Conservation (phyloP, 1,284 basidiomycete species). For the Ceratobasidium sp. region DNA sequence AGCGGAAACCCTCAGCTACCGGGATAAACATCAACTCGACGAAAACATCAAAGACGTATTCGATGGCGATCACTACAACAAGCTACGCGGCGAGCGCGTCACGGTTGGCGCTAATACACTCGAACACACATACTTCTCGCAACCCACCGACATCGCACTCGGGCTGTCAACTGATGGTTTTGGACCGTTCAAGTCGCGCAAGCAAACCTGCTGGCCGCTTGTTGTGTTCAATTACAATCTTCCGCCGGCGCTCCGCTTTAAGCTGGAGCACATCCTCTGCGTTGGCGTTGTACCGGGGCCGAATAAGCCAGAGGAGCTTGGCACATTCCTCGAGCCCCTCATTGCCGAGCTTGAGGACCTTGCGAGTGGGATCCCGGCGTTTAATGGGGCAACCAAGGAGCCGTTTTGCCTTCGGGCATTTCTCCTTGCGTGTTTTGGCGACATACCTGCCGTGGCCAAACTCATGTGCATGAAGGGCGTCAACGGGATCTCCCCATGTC, state of each 20-base stretch:
- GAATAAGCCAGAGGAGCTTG: slow-evolving; percentile 45
- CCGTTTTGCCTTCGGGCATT: slow-evolving; percentile 45
- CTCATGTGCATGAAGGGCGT: slow-evolving; percentile 49
- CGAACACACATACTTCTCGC: slow-evolving; percentile 55
- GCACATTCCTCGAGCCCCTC: slow-evolving; percentile 47
- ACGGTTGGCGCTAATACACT: slow-evolving; percentile 1
- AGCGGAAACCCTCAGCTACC: slow-evolving; percentile 52
- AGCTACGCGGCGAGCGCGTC: slow-evolving; percentile 24
- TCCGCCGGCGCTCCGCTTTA: slow-evolving; percentile 42
- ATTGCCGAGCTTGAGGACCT: slow-evolving; percentile 41
- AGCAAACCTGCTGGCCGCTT: slow-evolving; percentile 55
- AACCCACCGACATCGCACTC: slow-evolving; percentile 51
- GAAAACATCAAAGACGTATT: slow-evolving; percentile 52
- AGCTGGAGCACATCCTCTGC: slow-evolving; percentile 44
- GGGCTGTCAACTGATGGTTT: slow-evolving; percentile 11
- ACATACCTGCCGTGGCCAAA: slow-evolving; percentile 48
- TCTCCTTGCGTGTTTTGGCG: slow-evolving; percentile 41
- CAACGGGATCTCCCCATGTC: slow-evolving; percentile 47
- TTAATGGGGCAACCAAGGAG: neutral
- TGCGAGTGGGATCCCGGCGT: slow-evolving; percentile 40
- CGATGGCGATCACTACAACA: slow-evolving; percentile 38
- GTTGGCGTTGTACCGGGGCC: slow-evolving; percentile 49
- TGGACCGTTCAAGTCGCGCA: slow-evolving; percentile 46
- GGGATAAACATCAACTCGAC: slow-evolving; percentile 45
- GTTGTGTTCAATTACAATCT: slow-evolving; percentile 50